These are phyloP conservation scores for Periconia digitata DNA, from an alignment of 2,329 filamentous ascomycete genomes.

Conservation along the genomic window DNA sequence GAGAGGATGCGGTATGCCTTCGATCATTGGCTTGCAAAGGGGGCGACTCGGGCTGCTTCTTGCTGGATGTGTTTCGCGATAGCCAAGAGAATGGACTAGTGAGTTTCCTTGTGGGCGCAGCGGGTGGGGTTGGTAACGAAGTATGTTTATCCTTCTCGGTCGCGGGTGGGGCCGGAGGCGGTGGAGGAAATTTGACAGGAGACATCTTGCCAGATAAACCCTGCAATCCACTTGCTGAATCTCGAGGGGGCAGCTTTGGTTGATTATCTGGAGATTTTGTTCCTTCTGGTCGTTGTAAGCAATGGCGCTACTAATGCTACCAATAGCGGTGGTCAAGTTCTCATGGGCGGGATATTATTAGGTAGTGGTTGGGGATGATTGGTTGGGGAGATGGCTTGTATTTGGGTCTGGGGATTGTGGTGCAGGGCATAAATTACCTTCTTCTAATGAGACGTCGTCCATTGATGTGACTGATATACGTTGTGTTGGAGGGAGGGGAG, in stretches of 20 bases:
- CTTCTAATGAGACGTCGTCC: constrained; percentile 66
- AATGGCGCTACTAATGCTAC: too few relatives aligned
- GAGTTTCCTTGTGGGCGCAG: constrained; percentile 65
- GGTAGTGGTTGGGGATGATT: too few relatives aligned
- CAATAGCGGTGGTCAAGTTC: neutral
- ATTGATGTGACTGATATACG: constrained; percentile 60
- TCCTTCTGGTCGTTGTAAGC: constrained; percentile 29
- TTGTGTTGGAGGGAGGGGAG: constrained; percentile 55
- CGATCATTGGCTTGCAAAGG: constrained; percentile 56
- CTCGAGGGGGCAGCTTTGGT: constrained; percentile 59
- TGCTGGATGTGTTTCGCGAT: constrained; percentile 53
- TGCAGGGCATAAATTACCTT: constrained; percentile 49
- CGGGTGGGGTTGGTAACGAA: constrained; percentile 36
- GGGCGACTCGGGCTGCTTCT: constrained; percentile 59
- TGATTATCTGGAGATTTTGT: constrained; percentile 31
- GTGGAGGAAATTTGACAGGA: constrained; percentile 56
- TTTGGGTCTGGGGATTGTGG: neutral
- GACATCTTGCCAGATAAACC: constrained; percentile 74
- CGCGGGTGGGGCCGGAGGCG: constrained; percentile 35
- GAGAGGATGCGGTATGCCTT: constrained; percentile 77
- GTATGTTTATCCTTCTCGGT: constrained; percentile 35
- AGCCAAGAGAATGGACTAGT: constrained; percentile 59
- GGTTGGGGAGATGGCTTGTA: neutral
- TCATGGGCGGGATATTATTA: neutral
- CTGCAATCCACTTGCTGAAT: constrained; percentile 50